A percentile compares a stretch with the other conserved stretches of the same genome.
These are phyloP conservation scores for Trichocladium uniseriatum DNA, from an alignment of 495 filamentous ascomycete genomes.

Conservation along the genomic window DNA sequence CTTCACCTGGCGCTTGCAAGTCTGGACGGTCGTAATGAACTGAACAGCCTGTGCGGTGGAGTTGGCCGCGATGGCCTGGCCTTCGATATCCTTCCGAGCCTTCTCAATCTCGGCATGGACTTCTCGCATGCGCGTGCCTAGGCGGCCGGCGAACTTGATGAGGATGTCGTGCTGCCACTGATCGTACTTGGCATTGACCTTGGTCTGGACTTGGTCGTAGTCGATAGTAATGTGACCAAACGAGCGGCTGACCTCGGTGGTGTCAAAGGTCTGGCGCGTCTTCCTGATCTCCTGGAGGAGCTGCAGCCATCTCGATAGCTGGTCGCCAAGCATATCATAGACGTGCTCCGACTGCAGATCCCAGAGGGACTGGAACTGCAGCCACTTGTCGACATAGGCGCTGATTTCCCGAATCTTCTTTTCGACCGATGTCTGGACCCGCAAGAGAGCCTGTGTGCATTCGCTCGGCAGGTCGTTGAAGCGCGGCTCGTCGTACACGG, in stretches of 20 bases:
- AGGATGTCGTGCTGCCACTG: slow-evolving; percentile 99
- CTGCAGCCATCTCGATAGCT: slow-evolving; percentile 86
- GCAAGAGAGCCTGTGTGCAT: slow-evolving; percentile 65
- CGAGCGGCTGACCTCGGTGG: slow-evolving; percentile 76
- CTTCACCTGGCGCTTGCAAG: slow-evolving; percentile 84
- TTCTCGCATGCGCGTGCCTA: slow-evolving; percentile 85
- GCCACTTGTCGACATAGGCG: slow-evolving; percentile 88
- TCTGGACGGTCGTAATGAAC: slow-evolving; percentile 96
- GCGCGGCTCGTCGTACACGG: slow-evolving; percentile 54
- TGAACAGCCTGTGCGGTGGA: slow-evolving; percentile 94
- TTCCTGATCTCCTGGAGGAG: slow-evolving; percentile 91
- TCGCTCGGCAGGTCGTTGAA: slow-evolving; percentile 80
- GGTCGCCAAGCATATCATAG: slow-evolving; percentile 81
- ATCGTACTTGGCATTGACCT: slow-evolving; percentile 97
- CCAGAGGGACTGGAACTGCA: slow-evolving; percentile 98
- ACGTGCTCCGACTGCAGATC: slow-evolving; percentile 93
- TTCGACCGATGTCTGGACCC: slow-evolving; percentile 75
- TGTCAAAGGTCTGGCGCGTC: slow-evolving; percentile 88
- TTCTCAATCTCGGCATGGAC: slow-evolving; percentile 81
- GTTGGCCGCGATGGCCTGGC: slow-evolving; percentile 78
- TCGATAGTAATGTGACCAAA: slow-evolving; percentile 93
- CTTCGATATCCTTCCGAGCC: slow-evolving; percentile 78
- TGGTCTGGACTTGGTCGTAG: slow-evolving; percentile 96
- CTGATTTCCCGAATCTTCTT: slow-evolving; percentile 65
- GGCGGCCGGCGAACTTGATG: slow-evolving; percentile 76